phyloP scores from a whole-genome alignment of 2,329 filamentous ascomycete genomes.

The Colletotrichum noveboracense region DNA sequence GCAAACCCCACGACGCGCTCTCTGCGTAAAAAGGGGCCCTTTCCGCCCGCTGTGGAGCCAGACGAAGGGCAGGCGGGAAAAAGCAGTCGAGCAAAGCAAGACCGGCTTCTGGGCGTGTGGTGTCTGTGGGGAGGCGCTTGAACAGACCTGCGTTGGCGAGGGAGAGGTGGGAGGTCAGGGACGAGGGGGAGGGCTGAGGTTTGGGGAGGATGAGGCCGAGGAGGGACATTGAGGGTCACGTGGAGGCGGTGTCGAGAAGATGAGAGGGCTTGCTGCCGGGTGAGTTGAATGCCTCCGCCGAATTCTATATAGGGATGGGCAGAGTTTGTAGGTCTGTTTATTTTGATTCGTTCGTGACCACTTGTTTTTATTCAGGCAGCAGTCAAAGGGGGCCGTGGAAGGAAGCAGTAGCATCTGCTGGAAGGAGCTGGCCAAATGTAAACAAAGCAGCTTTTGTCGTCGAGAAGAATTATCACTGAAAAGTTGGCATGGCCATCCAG shows the following conservation, averaged over 20 bases:
- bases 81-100: neutral
- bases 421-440: neutral
- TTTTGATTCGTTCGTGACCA: no score
- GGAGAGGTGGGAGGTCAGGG: neutral
- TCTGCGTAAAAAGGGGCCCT: neutral
- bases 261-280: no score
- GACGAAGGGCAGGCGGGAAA: neutral
- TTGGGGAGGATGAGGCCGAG: neutral
- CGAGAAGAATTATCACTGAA: neutral
- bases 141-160: neutral
- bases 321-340: fast-evolving
- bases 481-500: neutral
- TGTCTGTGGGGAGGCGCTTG: neutral
- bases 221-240: neutral
- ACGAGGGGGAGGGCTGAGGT: fast-evolving
- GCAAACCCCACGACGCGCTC: neutral
- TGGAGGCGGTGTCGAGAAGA: no score
- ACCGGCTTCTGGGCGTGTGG: neutral
- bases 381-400: neutral
- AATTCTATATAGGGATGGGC: no score
- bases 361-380: no score
- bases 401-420: neutral
- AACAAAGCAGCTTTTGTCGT: neutral
- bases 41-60: neutral
- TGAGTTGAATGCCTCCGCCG: no score